Conservation (phyloP, 2,329 filamentous ascomycete genomes). For the Raffaelea ambrosiae region DNA sequence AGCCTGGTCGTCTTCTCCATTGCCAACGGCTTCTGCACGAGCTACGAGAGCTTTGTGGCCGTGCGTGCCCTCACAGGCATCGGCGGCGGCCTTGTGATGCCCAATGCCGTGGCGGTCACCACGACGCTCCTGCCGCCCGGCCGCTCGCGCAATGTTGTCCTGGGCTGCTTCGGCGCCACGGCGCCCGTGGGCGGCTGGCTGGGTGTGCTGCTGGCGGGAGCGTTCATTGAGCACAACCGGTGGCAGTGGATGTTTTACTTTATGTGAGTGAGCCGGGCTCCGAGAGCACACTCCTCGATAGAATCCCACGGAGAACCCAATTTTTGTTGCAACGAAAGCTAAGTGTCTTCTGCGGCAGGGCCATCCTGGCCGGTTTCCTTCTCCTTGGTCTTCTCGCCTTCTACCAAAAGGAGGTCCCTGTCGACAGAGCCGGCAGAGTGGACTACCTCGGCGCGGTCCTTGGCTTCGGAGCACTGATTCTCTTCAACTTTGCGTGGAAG, state of each 20-base stretch:
- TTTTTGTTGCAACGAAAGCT: too few species aligned
- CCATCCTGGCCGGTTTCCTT: constrained; percentile 9
- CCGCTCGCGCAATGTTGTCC: constrained; percentile 30
- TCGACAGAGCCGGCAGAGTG: constrained; percentile 9
- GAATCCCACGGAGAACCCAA: too few species aligned
- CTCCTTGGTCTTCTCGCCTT: constrained; percentile 11
- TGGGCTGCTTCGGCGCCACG: constrained; percentile 37
- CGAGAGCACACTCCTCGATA: too few species aligned
- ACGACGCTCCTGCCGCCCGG: constrained; percentile 38
- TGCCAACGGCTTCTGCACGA: constrained; percentile 32
- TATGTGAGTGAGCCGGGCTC: too few species aligned
- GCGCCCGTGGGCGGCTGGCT: constrained; percentile 35
- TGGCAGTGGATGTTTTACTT: constrained; percentile 31
- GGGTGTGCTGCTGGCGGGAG: constrained; percentile 28
- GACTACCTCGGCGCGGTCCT: constrained; percentile 12
- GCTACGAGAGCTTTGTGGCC: constrained; percentile 31
- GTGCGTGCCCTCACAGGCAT: constrained; percentile 39
- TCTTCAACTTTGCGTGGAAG: constrained; percentile 12
- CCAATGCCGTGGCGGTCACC: constrained; percentile 42
- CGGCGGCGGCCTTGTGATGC: constrained; percentile 42
- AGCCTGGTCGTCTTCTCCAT: constrained; percentile 35
- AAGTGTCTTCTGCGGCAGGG: too few species aligned
- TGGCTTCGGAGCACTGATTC: constrained; percentile 6
- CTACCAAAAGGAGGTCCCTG: constrained; percentile 16
- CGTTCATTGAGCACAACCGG: constrained; percentile 24